Percentiles rank a stretch among this genome's conserved stretches.
Evolutionary conservation across 2,329 filamentous ascomycete species (phyloP).

Genomic region (Diplodia intermedia): DNA sequence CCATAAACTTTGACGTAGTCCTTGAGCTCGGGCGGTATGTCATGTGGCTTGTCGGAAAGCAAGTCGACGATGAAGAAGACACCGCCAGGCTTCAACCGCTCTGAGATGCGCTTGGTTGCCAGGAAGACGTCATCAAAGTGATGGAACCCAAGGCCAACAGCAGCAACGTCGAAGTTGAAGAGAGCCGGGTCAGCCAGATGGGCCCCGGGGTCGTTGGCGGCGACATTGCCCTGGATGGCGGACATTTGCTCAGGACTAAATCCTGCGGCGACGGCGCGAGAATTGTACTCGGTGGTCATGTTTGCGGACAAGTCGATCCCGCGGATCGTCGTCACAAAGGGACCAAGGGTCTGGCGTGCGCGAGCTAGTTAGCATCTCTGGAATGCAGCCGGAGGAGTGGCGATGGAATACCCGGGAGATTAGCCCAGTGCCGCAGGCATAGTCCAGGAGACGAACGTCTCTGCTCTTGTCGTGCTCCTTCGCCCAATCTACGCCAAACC

Average conservation of each 20-base stretch:
- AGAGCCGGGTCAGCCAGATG: constrained; percentile 42
- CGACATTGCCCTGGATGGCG: constrained; percentile 47
- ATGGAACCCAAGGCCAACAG: constrained; percentile 55
- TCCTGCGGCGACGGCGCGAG: constrained; percentile 52
- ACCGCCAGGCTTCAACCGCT: constrained; percentile 70
- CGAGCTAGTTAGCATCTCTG: constrained; percentile 12
- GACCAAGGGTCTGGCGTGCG: constrained; percentile 61
- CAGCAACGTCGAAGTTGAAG: constrained; percentile 52
- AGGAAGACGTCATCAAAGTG: constrained; percentile 65
- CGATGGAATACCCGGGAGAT: constrained; percentile 64
- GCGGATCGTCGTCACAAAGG: constrained; percentile 67
- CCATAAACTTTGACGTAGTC: constrained; percentile 70
- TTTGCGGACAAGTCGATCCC: constrained; percentile 74
- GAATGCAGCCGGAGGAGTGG: constrained; percentile 1
- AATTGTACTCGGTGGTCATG: constrained; percentile 74
- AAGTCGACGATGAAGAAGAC: constrained; percentile 74
- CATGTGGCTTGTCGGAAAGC: constrained; percentile 45
- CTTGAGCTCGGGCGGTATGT: constrained; percentile 44
- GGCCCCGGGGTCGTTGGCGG: constrained; percentile 39
- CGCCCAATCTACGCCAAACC: constrained; percentile 67
- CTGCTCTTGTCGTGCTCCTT: constrained; percentile 35
- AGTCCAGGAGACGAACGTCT: constrained; percentile 68
- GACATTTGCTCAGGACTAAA: constrained; percentile 37
- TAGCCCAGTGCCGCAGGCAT: constrained; percentile 75
- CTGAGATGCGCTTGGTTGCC: constrained; percentile 64